Evolutionary conservation across 139 green algal species (phyloP), one percentile per base, ranked within the genome.

Genomic region (Chlamydomonas urium): DNA sequence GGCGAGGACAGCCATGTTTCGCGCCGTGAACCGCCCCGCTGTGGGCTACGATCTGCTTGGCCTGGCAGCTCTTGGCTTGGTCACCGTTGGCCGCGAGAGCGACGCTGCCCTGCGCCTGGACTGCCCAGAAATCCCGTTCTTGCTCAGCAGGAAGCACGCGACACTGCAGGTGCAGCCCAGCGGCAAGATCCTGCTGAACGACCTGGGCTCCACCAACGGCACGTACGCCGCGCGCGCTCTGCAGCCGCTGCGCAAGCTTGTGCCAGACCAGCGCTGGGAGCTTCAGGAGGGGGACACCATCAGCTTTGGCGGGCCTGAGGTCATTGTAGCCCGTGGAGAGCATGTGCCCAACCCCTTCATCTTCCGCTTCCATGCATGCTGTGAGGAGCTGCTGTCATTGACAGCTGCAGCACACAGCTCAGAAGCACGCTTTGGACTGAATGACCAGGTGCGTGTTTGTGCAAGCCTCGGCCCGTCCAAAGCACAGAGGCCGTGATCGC

Each of bases 261-360:
- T 56, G 0, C 32, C 57, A 24, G 32, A 29, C 31, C 3, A 62
- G 4, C 23, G 5, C 17, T 79, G 73, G 73, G n/a, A 53, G 57
- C 56, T 79, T 21, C 59, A 48, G 42, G 47, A 34, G 24, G 35
- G 57, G 4, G 47, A 62, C 32, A 67, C 56, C 24, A 61, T 85
- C 29, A 74, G 79, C 2, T 85, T 85, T 69, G 79, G 79, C 0
- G 79, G 79, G 0, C 79, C 79, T 8, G 79, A 85, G 28, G 79
- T 71, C 38, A 85, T 85, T 26, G 65, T 85, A 1, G 79, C 65
- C 3, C 35, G 67, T 10, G 47, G 21, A 35, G 62, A 76, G 21
- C 69, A 74, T 0, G 79, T 85, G 1, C 33, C 60, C 47, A 85
- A 85, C 67, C 79, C 79, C n/a, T 85, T 85, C 59, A 31, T 81